phyloP scores from a whole-genome alignment of 2,329 filamentous ascomycete species.

The Arthrobotrys pseudoclavata region DNA sequence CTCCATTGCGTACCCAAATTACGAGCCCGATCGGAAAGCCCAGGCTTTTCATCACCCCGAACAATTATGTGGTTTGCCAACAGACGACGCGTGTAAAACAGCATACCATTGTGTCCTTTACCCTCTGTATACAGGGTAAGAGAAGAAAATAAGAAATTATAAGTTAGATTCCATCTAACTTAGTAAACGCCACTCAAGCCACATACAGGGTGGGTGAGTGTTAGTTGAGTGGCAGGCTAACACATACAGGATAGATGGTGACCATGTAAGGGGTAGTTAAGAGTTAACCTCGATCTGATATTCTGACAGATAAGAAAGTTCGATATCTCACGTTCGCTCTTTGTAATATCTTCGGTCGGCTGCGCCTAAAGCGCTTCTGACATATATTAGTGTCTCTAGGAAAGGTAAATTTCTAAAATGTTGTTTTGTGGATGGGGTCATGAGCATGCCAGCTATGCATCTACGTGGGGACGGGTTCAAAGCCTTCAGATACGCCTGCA shows the following conservation, averaged over 20 bases:
- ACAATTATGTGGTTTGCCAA: background rate
- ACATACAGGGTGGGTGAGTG: too few species aligned
- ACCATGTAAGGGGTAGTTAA: too few species aligned
- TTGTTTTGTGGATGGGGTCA: background rate
- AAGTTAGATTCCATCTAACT: conserved; percentile 62
- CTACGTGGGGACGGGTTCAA: background rate
- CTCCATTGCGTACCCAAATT: background rate
- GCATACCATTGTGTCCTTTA: background rate
- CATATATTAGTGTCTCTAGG: too few species aligned
- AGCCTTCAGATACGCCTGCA: background rate
- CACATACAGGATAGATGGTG: too few species aligned
- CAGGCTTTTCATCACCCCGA: background rate
- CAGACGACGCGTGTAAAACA: background rate
- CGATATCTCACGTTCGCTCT: background rate
- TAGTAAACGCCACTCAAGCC: too few species aligned
- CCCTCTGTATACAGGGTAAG: conserved; percentile 48
- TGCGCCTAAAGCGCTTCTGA: too few species aligned
- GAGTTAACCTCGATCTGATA: too few species aligned
- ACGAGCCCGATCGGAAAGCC: background rate
- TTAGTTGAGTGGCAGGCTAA: too few species aligned
- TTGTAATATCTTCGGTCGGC: background rate
- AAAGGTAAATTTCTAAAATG: too few species aligned
- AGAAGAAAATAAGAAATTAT: conserved; percentile 59
- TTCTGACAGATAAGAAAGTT: too few species aligned
- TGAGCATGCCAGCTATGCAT: background rate